Conservation (phyloP, 768 basidiomycete genomes). For the Aureoboletus auriporus region DNA sequence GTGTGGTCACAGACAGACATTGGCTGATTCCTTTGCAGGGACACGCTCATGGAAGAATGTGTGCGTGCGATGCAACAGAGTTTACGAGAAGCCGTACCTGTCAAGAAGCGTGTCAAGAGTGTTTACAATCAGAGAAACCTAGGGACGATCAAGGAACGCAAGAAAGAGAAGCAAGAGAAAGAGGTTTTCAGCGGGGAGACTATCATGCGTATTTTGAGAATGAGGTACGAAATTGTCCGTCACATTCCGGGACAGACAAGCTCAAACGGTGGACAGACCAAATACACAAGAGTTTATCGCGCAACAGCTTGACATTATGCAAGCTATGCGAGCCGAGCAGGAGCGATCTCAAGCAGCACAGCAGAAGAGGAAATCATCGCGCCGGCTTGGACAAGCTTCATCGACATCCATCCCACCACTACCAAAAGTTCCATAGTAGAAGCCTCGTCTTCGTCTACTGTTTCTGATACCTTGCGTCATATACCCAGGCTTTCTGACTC, state of each 20-base stretch:
- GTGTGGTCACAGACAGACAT: neutral
- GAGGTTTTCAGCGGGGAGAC: conserved; percentile 79
- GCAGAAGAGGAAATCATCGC: conserved; percentile 55
- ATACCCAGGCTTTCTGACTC: conserved; percentile 18
- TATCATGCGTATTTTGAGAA: conserved; percentile 90
- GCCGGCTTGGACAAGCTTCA: conserved; percentile 33
- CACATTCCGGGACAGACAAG: neutral
- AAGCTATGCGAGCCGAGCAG: conserved; percentile 78
- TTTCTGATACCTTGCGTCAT: conserved; percentile 23
- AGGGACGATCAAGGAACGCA: conserved; percentile 92
- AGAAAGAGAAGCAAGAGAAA: conserved; percentile 81
- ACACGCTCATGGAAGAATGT: conserved; percentile 89
- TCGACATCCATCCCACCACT: conserved; percentile 27
- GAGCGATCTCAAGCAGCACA: conserved; percentile 64
- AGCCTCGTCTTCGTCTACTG: neutral
- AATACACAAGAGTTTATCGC: conserved; percentile 83
- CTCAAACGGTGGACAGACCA: conserved; percentile 42
- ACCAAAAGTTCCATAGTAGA: conserved; percentile 18
- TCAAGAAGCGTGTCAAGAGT: conserved; percentile 89
- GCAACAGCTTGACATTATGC: conserved; percentile 81
- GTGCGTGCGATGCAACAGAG: conserved; percentile 93
- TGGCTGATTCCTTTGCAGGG: conserved; percentile 38
- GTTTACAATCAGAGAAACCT: conserved; percentile 91
- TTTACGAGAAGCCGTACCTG: conserved; percentile 64
- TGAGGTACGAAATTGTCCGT: conserved; percentile 61